These are phyloP conservation scores for Erodium moschatum DNA, from an alignment of 441 rosid genomes.

Conservation along the genomic window DNA sequence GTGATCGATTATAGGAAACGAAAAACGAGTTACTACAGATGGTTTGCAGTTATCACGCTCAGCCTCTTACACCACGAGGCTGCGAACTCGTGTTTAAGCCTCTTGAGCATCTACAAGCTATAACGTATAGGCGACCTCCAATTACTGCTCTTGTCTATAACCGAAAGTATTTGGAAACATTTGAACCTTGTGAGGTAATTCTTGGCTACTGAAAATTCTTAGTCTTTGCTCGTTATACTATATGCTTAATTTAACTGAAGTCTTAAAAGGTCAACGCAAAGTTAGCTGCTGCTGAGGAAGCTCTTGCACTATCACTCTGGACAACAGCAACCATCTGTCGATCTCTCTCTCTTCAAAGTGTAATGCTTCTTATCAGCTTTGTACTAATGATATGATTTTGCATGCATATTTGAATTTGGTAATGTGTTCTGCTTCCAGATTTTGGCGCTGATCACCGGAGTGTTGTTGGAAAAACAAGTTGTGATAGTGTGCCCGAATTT, in stretches of 20 bases:
- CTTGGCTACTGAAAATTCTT: slow-evolving; percentile 13
- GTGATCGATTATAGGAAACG: slow-evolving; percentile 44
- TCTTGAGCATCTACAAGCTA: slow-evolving; percentile 81
- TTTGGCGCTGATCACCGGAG: slow-evolving; percentile 69
- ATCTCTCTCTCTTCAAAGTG: slow-evolving; percentile 84
- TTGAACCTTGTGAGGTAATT: slow-evolving; percentile 57
- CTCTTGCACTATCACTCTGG: slow-evolving; percentile 80
- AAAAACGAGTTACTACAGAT: slow-evolving; percentile 71
- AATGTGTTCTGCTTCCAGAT: slow-evolving; percentile 40
- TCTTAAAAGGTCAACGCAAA: slow-evolving; percentile 50
- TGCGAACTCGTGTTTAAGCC: slow-evolving; percentile 67
- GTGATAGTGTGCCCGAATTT: slow-evolving; percentile 72
- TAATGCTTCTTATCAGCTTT: slow-evolving; percentile 22
- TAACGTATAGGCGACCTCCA: slow-evolving; percentile 58
- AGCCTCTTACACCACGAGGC: slow-evolving; percentile 59
- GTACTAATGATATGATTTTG: slow-evolving; percentile 16
- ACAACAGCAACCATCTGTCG: slow-evolving; percentile 92
- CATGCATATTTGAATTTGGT: slow-evolving; percentile 19
- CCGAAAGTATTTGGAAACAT: slow-evolving; percentile 34
- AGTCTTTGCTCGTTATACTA: slow-evolving; percentile 14
- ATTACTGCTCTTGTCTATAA: slow-evolving; percentile 47
- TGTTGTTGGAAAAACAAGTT: slow-evolving; percentile 77
- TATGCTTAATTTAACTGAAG: slow-evolving; percentile 23
- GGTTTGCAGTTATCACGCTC: slow-evolving; percentile 72
- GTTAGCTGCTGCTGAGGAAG: slow-evolving; percentile 87